Conservation (phyloP, 2,329 filamentous ascomycete genomes). For the Periconia sp. region DNA sequence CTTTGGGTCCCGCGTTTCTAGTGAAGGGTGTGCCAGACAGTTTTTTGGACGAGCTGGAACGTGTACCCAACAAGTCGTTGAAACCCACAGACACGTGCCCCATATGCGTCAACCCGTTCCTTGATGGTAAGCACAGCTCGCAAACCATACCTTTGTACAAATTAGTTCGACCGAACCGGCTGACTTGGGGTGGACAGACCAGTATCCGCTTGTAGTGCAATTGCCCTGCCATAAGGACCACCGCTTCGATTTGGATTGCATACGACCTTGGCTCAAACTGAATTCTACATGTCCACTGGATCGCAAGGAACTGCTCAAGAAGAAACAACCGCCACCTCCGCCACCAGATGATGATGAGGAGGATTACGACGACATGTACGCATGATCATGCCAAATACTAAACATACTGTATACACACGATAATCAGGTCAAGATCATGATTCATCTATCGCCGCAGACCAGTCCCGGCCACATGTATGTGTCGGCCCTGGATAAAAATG, state of each 20-base stretch:
- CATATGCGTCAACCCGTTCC: conserved; percentile 62
- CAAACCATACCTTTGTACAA: too few species aligned
- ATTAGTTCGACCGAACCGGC: conserved; percentile 8
- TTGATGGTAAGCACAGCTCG: conserved; percentile 51
- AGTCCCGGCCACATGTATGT: too few species aligned
- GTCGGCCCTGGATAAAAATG: too few species aligned
- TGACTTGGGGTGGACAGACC: conserved; percentile 41
- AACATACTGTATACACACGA: neutral
- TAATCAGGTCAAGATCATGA: neutral
- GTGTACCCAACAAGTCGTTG: conserved; percentile 59
- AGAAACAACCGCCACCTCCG: conserved; percentile 45
- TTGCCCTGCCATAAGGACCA: conserved; percentile 64
- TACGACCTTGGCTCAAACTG: conserved; percentile 64
- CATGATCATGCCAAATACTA: conserved; percentile 26
- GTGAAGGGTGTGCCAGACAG: conserved; percentile 63
- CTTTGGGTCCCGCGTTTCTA: too few species aligned
- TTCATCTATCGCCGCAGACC: too few species aligned
- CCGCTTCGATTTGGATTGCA: conserved; percentile 66
- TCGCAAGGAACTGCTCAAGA: conserved; percentile 60
- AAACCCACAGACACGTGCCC: conserved; percentile 58
- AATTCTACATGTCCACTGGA: conserved; percentile 67
- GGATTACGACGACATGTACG: conserved; percentile 56
- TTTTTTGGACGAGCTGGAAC: conserved; percentile 62
- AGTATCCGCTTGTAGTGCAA: conserved; percentile 64
- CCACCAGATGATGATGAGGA: conserved; percentile 55